Percentiles rank a stretch among this genome's conserved stretches.
Conservation (phyloP, 441 rosid genomes). For the Corymbia calophylla region DNA sequence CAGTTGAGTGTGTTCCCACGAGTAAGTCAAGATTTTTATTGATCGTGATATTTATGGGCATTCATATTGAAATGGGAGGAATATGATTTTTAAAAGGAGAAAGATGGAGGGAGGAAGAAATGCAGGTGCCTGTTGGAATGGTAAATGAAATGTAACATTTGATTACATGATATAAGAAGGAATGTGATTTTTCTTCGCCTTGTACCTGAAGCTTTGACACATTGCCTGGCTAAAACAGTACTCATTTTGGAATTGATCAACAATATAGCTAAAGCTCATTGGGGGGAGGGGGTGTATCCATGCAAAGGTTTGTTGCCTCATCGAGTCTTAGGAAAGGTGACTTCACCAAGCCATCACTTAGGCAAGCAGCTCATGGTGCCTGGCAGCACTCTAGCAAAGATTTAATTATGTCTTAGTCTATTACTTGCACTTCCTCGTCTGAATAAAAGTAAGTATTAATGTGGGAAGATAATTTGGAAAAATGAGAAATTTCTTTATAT, state of each 20-base stretch:
- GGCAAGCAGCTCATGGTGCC: not conserved
- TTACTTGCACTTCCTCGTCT: not conserved
- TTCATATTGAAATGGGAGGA: not conserved
- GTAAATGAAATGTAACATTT: not conserved
- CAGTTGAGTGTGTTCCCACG: not conserved
- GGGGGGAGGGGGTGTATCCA: too few species aligned
- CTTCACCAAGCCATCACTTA: not conserved
- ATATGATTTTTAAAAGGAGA: not conserved
- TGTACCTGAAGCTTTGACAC: not conserved
- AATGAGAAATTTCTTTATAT: not conserved
- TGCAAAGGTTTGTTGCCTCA: too few species aligned
- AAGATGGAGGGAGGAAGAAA: not conserved
- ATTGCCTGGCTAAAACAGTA: not conserved
- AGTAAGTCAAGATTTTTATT: not conserved
- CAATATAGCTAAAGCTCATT: too few species aligned
- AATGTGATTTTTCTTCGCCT: not conserved
- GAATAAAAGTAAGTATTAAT: too few species aligned
- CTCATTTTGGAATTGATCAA: too few species aligned
- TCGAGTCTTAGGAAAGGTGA: not conserved
- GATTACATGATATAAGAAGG: not conserved
- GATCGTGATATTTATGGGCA: not conserved
- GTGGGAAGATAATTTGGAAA: not conserved
- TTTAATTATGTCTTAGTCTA: not conserved
- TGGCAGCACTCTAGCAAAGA: not conserved
- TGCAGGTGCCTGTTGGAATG: not conserved